These are phyloP conservation scores for Phlebopus sp. DNA, from an alignment of 1,284 basidiomycete genomes.

Conservation along the genomic window DNA sequence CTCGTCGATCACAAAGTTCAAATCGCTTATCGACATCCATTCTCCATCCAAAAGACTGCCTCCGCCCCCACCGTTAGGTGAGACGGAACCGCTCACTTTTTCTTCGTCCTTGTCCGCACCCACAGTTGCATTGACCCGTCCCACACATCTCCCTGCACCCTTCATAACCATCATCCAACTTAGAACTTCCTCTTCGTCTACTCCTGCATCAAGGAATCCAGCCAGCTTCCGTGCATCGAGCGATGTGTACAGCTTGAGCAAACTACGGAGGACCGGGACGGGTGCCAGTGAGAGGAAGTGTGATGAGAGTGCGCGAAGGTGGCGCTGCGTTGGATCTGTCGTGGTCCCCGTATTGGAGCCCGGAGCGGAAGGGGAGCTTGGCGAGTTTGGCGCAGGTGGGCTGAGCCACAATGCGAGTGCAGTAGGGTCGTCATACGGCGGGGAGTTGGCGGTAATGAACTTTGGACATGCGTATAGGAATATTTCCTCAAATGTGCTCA, in stretches of 20 bases:
- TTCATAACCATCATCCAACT: conserved; percentile 98
- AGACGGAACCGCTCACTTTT: conserved; percentile 2
- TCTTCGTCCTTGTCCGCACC: conserved; percentile 27
- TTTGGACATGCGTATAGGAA: conserved; percentile 95
- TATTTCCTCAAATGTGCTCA: conserved; percentile 89
- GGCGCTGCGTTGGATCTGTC: conserved; percentile 79
- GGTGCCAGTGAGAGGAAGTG: conserved; percentile 82
- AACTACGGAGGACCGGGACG: conserved; percentile 84
- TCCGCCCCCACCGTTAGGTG: conserved; percentile 6
- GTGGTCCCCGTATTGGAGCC: conserved; percentile 25
- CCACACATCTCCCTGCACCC: conserved; percentile 75
- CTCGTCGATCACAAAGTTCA: conserved; percentile 94
- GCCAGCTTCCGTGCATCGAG: conserved; percentile 91
- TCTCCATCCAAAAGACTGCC: conserved; percentile 81
- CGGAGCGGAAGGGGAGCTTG: conserved; percentile 16
- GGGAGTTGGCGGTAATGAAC: conserved; percentile 93
- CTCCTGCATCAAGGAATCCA: conserved; percentile 73
- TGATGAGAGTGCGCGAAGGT: conserved; percentile 51
- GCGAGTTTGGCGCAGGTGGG: conserved; percentile 34
- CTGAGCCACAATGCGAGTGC: conserved; percentile 58
- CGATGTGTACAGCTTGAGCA: conserved; percentile 94
- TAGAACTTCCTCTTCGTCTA: conserved; percentile 90
- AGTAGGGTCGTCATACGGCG: conserved; percentile 84
- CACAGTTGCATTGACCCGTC: conserved; percentile 38
- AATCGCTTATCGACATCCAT: conserved; percentile 85